Percentiles rank a stretch among this genome's conserved stretches.
Conservation (phyloP, 768 basidiomycete genomes). For the Suillus subluteus region DNA sequence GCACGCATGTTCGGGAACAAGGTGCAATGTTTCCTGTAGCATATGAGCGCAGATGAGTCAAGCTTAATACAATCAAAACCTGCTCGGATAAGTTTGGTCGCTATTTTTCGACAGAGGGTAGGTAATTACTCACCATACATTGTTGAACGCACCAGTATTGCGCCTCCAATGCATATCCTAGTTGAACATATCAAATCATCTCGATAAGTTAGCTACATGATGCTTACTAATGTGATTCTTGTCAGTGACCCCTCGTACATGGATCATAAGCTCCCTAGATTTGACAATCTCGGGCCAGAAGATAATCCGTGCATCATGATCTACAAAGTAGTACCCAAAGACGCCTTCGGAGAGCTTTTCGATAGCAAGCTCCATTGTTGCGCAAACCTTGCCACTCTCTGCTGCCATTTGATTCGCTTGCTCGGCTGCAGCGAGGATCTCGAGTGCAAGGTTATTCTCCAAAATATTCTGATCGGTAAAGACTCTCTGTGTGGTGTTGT, state of each 20-base stretch:
- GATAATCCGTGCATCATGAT: slow-evolving; percentile 44
- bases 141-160: slow-evolving; percentile 10
- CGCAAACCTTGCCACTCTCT: neutral
- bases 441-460: neutral
- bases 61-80: neutral
- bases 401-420: slow-evolving; percentile 1
- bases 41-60: neutral
- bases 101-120: neutral
- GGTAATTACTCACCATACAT: neutral
- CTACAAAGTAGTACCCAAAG: slow-evolving; percentile 47
- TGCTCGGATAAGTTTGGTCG: neutral
- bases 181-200: neutral
- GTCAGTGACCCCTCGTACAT: slow-evolving; percentile 31
- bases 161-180: slow-evolving; percentile 10
- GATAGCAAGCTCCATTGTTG: slow-evolving; percentile 1
- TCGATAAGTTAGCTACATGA: neutral
- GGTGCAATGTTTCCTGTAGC: slow-evolving; percentile 30
- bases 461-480: slow-evolving; percentile 38
- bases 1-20: slow-evolving; percentile 16
- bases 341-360: neutral
- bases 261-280: slow-evolving; percentile 33
- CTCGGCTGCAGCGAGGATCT: neutral
- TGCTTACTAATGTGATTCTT: slow-evolving; percentile 16
- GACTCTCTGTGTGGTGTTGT: slow-evolving; percentile 36
- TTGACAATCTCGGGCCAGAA: slow-evolving; percentile 48